These are phyloP conservation scores for Ophiocordyceps camponoti-leonardi DNA, from an alignment of 2,329 filamentous ascomycete genomes.

Conservation along the genomic window DNA sequence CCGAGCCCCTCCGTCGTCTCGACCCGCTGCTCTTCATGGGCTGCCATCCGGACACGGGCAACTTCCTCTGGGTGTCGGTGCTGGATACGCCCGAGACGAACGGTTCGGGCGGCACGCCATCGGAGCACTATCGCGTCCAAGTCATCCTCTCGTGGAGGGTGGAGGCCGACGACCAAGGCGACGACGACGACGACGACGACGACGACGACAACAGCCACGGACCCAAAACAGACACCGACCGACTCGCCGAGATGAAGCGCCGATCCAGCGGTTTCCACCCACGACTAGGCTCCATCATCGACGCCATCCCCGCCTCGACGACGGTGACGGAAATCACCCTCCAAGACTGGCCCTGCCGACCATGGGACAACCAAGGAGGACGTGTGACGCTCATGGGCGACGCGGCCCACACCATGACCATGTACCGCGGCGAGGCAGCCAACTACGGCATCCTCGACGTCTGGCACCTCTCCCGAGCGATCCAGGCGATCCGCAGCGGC, in stretches of 20 bases:
- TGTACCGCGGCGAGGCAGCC: constrained; percentile 25
- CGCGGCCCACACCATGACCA: constrained; percentile 41
- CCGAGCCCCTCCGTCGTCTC: constrained; percentile 22
- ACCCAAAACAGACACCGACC: background rate
- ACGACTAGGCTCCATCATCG: constrained; percentile 22
- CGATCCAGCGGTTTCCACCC: constrained; percentile 15
- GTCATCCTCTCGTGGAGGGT: constrained; percentile 29
- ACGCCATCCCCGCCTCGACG: constrained; percentile 23
- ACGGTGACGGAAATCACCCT: constrained; percentile 17
- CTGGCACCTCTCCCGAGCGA: constrained; percentile 9
- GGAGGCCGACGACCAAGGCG: constrained; percentile 10
- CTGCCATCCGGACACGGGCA: constrained; percentile 29
- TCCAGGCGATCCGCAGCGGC: constrained; percentile 6
- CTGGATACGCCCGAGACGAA: constrained; percentile 22
- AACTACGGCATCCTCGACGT: constrained; percentile 24
- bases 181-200: constrained; percentile 10
- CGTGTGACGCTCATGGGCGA: constrained; percentile 32
- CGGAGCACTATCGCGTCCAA: constrained; percentile 22
- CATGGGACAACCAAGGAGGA: constrained; percentile 24
- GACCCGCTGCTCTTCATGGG: constrained; percentile 39
- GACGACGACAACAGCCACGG: constrained; percentile 5
- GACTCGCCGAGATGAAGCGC: constrained; percentile 20
- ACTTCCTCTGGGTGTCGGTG: constrained; percentile 31
- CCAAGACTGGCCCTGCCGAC: constrained; percentile 17
- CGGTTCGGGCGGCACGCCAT: constrained; percentile 12